A percentile compares a stretch with the other conserved stretches of the same genome.
phyloP scores from a whole-genome alignment of 306 rosid species.

The Mimosa pudica region DNA sequence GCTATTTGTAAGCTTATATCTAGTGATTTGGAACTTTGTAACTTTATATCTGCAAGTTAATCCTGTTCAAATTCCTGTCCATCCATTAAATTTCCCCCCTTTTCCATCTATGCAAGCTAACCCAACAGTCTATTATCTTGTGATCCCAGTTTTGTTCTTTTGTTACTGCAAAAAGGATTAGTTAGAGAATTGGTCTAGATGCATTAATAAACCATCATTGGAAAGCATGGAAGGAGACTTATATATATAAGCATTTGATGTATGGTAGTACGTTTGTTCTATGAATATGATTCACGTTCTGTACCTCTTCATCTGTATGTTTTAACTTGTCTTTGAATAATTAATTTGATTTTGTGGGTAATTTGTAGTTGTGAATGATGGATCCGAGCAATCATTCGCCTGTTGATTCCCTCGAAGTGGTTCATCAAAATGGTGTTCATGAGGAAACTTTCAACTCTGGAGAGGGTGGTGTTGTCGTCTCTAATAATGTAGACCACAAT shows the following conservation, averaged over 20 bases:
- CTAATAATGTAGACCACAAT: slow-evolving; percentile 38
- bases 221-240: background rate
- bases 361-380: slow-evolving; percentile 64
- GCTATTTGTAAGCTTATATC: slow-evolving; percentile 28
- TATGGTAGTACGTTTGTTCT: slow-evolving; percentile 8
- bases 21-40: slow-evolving; percentile 10
- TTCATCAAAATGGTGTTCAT: slow-evolving; percentile 63
- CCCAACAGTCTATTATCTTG: slow-evolving; percentile 19
- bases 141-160: background rate
- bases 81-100: background rate
- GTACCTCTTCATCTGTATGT: slow-evolving; percentile 7
- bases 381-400: slow-evolving; percentile 53
- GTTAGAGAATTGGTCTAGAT: background rate
- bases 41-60: background rate
- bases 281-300: background rate
- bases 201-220: background rate
- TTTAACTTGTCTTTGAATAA: background rate
- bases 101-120: slow-evolving; percentile 11
- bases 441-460: slow-evolving; percentile 37
- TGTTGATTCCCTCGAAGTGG: slow-evolving; percentile 51
- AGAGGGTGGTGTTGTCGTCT: slow-evolving; percentile 42
- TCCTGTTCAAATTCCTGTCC: background rate
- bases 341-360: slow-evolving; percentile 17
- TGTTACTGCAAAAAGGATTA: background rate
- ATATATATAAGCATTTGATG: slow-evolving; percentile 15